Evolutionary conservation across 2,329 filamentous ascomycete species (phyloP).

Genomic region (Phyllosticta capitalensis): DNA sequence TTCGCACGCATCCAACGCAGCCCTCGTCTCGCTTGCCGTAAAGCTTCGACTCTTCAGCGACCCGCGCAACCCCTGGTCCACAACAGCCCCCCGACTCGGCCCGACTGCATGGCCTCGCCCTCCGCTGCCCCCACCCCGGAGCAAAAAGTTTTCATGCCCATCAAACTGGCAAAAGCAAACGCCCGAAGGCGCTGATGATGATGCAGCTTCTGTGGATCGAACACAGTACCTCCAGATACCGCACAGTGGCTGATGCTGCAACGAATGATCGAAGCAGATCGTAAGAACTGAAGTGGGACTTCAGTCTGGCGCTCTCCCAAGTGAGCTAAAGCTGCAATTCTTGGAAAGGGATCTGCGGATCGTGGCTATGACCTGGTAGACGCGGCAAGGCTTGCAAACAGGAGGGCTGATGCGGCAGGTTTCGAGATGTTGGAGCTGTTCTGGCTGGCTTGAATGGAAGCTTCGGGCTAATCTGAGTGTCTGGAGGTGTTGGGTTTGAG

Average conservation of each 20-base stretch:
- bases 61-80: no score
- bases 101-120: neutral
- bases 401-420: no score
- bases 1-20: no score
- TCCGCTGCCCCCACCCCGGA: neutral
- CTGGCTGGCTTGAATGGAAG: no score
- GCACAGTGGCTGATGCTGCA: conserved; percentile 19
- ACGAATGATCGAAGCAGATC: conserved; percentile 24
- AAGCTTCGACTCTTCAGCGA: no score
- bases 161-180: neutral
- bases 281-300: neutral
- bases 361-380: neutral
- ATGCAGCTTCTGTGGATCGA: conserved; percentile 28
- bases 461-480: no score
- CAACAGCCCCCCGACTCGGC: neutral
- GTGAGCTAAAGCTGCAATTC: conserved; percentile 25
- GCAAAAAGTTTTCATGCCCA: neutral
- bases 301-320: conserved; percentile 25
- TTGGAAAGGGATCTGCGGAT: neutral
- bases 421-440: no score
- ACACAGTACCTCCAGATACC: conserved; percentile 30
- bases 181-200: neutral
- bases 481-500: no score
- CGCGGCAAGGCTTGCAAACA: no score
- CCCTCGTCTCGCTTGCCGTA: no score